Percentiles rank a stretch among this genome's conserved stretches.
phyloP scores from a whole-genome alignment of 768 basidiomycete genomes.

The Boletus reticulatus region DNA sequence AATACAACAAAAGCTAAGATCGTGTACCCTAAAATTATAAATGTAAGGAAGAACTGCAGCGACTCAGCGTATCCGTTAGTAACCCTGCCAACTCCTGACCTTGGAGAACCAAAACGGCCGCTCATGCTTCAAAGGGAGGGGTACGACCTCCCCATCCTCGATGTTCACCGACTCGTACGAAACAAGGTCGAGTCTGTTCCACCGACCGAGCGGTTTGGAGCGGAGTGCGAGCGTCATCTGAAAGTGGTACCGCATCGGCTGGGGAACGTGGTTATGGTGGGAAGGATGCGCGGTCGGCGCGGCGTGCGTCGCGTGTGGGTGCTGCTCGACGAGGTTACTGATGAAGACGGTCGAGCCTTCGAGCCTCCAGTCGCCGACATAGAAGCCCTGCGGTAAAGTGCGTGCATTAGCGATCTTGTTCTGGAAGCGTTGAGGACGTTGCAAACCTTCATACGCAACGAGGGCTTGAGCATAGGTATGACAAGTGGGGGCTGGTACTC shows the following conservation, averaged over 20 bases:
- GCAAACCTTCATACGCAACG: conserved; percentile 71
- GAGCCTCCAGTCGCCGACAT: conserved; percentile 72
- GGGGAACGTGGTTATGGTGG: conserved; percentile 8
- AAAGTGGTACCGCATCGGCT: conserved; percentile 57
- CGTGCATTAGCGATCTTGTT: not conserved
- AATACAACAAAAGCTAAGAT: no score
- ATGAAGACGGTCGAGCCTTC: conserved; percentile 57
- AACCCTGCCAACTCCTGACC: conserved; percentile 61
- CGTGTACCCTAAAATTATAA: no score
- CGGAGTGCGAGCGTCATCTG: conserved; percentile 68
- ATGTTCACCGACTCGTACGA: conserved; percentile 75
- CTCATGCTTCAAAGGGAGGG: conserved; percentile 76
- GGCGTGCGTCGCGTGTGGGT: conserved; percentile 3
- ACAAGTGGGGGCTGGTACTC: conserved; percentile 66
- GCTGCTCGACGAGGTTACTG: conserved; percentile 59
- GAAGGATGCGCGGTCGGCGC: conserved; percentile 1
- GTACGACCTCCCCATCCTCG: conserved; percentile 68
- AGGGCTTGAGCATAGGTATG: conserved; percentile 73
- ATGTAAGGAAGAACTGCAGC: no score
- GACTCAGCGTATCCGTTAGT: conserved; percentile 1
- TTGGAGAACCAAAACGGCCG: conserved; percentile 95
- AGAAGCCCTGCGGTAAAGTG: conserved; percentile 54
- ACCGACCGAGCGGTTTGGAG: conserved; percentile 75
- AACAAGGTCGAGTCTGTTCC: conserved; percentile 76
- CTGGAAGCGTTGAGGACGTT: not conserved